Evolutionary conservation across 495 filamentous ascomycete species (phyloP), one percentile per base, ranked within the genome.

Genomic region (Diplogelasinospora grovesii): DNA sequence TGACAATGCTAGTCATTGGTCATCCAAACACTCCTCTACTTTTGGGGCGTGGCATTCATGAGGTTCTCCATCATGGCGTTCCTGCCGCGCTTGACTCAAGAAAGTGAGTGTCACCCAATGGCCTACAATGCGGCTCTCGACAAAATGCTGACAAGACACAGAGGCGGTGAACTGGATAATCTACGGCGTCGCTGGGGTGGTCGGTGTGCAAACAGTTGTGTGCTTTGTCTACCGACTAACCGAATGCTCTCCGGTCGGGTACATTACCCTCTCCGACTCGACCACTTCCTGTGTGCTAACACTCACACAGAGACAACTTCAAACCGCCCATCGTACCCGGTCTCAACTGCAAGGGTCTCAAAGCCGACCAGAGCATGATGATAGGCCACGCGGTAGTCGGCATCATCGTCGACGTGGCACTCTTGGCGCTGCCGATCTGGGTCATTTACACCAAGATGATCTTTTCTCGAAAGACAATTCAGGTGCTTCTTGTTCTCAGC

Each of bases 361-460:
- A 16, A 5, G 13, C 21, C 1, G 36, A 59, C 13, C 36, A 39
- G 8, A 29, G 36, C 2, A 49, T 53, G 48, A 48, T 62, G 43
- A 11, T 45, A 1, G 44, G 33, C 9, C 60, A 63, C 31, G 46
- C 27, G 10, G 18, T 43, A 4, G 45, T 48, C 22, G 57, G 55
- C 8, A 32, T 63, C 18, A 18, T 45, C 14, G 22, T 61, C n/a
- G 60, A 63, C 27, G 10, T 45, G 3, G 29, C 41, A 14, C 55
- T 63, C 4, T 36, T 61, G 1, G 26, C 49, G 11, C n/a, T 63
- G 14, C 60, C 60, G 10, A 52, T 63, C 32, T 63, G 53, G 50
- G 45, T 63, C 11, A 57, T 63, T 23, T 52, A 41, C 18, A 39
- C 13, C 8, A 55, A 57, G 24, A 61, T 63, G 54, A 51, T 61